Evolutionary conservation across 345 rosid genomes (phyloP), one percentile per base, ranked within the genome.

Genomic region (Eutrema japonicum): DNA sequence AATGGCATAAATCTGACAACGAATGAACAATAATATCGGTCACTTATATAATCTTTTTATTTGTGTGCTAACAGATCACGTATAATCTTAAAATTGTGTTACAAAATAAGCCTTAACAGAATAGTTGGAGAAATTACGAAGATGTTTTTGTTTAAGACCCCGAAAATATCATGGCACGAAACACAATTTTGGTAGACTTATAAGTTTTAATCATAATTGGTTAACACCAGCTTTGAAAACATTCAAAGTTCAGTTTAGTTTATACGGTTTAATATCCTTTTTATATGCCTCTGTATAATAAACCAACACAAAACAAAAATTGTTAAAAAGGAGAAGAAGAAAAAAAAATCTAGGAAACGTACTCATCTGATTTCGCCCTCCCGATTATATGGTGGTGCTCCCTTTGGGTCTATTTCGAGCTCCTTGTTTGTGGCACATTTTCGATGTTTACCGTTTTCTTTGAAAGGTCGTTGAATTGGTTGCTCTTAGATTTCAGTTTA

Each of bases 281-380:
- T n/a, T 33, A 8, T 8, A 33, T 6, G 27, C 40, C 26, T 54
- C 32, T 22, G 2, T 1, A 22, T 1, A 22, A 22, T 22, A 36
- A 56, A 49, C 6, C 18, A 38, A 58, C 52, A 10, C 8, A 8
- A 61, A n/a, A 48, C 10, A 66, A 27, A 50, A 6, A 14, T 30
- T 30, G 3, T 30, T 30, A 16, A 7, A 41, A 1, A 42, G 26
- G 26, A 22, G 26, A 61, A 4, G 5, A 46, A 46, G 12, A 16
- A 30, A 9, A 52, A 18, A 63, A 46, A 63, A 72, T 33, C 50
- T 60, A 51, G 64, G 71, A 73, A 73, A 73, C 66, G 1, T 22
- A 22, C 26, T 22, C 26, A 2, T 22, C 26, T 22, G 2, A 2
- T 22, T 22, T 22, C 26, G 26, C 1, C 2, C 26, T 22, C 26